A percentile compares a stretch with the other conserved stretches of the same genome.
phyloP scores from a whole-genome alignment of 257 asterid genomes.

The Agastache rugosa region DNA sequence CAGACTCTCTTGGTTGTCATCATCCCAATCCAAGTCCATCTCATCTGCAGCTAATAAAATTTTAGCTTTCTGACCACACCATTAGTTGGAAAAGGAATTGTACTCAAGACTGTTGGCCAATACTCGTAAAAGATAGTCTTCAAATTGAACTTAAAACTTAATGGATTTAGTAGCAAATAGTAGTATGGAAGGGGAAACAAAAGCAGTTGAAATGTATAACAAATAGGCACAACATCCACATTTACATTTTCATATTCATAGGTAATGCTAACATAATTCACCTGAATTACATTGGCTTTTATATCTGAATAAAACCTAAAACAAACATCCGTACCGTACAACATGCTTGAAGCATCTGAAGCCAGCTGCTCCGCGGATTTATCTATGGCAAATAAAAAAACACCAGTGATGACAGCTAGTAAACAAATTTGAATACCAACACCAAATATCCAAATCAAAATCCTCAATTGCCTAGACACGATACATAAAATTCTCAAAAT shows the following conservation, averaged over 20 bases:
- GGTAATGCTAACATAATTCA: slow-evolving; percentile 11
- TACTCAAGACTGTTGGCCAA: background rate
- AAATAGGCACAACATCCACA: slow-evolving; percentile 25
- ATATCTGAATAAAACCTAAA: slow-evolving; percentile 18
- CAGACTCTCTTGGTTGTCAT: slow-evolving; percentile 22
- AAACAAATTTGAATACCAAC: slow-evolving; percentile 3
- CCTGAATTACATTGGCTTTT: background rate
- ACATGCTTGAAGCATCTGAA: slow-evolving; percentile 46
- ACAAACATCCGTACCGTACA: slow-evolving; percentile 50
- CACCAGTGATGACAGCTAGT: background rate
- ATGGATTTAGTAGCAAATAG: slow-evolving; percentile 13
- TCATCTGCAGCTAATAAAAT: slow-evolving; percentile 54
- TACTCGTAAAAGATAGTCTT: background rate
- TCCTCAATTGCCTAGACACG: slow-evolving; percentile 2
- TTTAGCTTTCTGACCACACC: slow-evolving; percentile 28
- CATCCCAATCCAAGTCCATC: slow-evolving; percentile 51
- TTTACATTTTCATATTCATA: slow-evolving; percentile 23
- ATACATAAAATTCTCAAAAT: slow-evolving; percentile 22
- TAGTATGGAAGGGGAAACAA: background rate
- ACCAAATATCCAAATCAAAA: background rate
- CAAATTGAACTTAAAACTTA: slow-evolving; percentile 24
- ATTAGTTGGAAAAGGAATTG: slow-evolving; percentile 12
- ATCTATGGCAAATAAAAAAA: slow-evolving; percentile 38
- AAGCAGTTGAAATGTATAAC: slow-evolving; percentile 12
- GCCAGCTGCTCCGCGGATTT: slow-evolving; percentile 52